A percentile compares a stretch with the other conserved stretches of the same genome.
phyloP scores from a whole-genome alignment of 2,329 filamentous ascomycete genomes.

The Cladophialophora exuberans region DNA sequence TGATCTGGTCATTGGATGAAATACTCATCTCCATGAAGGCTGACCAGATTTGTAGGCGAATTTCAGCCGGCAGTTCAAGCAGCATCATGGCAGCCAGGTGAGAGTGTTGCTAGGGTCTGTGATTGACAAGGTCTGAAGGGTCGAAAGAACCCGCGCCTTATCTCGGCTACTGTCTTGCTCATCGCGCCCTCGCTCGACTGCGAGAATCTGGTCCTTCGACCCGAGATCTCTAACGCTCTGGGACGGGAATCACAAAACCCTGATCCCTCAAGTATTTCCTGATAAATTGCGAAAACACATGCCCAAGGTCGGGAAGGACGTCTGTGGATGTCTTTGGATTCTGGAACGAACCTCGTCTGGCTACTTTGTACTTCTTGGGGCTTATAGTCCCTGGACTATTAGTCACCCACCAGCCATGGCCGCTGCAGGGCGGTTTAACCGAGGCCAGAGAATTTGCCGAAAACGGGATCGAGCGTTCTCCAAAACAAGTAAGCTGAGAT shows the following conservation, averaged over 20 bases:
- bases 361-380: neutral
- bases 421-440: neutral
- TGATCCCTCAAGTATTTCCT: too few species aligned
- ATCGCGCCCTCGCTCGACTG: neutral
- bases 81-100: neutral
- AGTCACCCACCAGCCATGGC: neutral
- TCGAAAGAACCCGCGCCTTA: neutral
- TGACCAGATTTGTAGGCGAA: neutral
- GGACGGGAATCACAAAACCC: too few species aligned
- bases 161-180: neutral
- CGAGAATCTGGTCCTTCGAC: neutral
- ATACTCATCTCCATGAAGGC: neutral
- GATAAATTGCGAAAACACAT: too few species aligned
- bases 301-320: too few species aligned
- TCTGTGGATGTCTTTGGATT: too few species aligned
- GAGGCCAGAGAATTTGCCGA: neutral
- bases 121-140: neutral
- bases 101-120: neutral
- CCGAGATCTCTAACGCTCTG: too few species aligned
- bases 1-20: neutral
- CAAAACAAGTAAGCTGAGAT: neutral
- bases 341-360: too few species aligned
- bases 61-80: neutral
- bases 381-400: neutral
- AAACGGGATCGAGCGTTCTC: neutral